A percentile compares a stretch with the other conserved stretches of the same genome.
phyloP scores from a whole-genome alignment of 1,139 yeast genomes.

The Tardiomyces blankii region DNA sequence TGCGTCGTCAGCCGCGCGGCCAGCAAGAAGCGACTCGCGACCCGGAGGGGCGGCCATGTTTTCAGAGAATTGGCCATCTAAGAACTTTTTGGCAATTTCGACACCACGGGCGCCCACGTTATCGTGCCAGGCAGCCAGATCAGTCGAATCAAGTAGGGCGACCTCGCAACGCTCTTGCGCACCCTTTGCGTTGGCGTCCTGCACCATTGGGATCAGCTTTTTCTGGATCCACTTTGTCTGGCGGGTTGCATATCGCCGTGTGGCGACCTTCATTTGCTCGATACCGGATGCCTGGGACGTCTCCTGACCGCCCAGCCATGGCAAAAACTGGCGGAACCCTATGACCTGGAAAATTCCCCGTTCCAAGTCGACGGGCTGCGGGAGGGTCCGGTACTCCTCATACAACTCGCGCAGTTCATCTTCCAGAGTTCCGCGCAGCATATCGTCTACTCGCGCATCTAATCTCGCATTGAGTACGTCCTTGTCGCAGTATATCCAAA shows the following conservation, averaged over 20 bases:
- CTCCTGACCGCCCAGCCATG: constrained; percentile 43
- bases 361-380: constrained; percentile 39
- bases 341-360: constrained; percentile 91
- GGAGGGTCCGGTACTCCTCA: constrained; percentile 9
- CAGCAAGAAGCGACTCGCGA: constrained; percentile 33
- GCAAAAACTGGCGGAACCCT: constrained; percentile 88
- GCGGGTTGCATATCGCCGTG: constrained; percentile 77
- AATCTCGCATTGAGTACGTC: constrained; percentile 48
- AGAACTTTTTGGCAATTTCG: constrained; percentile 36
- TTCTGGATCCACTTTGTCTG: constrained; percentile 93
- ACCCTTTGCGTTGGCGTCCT: constrained; percentile 37
- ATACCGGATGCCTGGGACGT: constrained; percentile 36
- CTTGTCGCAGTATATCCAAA: constrained; percentile 79
- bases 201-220: constrained; percentile 47
- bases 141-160: constrained; percentile 67
- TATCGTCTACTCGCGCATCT: constrained; percentile 70
- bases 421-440: constrained; percentile 52
- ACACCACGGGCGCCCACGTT: constrained; percentile 49
- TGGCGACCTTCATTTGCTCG: constrained; percentile 69
- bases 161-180: constrained; percentile 50
- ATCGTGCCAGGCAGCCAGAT: constrained; percentile 47
- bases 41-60: constrained; percentile 24
- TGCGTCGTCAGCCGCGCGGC: constrained; percentile 23
- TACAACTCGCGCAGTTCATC: constrained; percentile 55
- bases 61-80: constrained; percentile 12